Base-by-base conservation (phyloP, 306 rosid species). In the Quercus parvula region DNA sequence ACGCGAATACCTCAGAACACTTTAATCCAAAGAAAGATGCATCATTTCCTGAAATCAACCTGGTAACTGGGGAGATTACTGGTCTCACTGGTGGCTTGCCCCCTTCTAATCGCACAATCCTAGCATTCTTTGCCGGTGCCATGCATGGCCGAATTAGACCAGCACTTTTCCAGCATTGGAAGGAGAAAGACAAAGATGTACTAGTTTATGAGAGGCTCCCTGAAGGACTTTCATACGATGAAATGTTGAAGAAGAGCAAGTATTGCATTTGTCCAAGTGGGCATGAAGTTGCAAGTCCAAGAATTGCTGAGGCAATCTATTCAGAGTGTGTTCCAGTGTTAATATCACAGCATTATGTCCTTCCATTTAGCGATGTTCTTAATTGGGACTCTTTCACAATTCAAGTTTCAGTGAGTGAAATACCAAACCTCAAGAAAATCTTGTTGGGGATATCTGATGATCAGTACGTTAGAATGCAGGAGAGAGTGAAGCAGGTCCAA, bases 21-120 rank as follows among this genome's bases (percentile, higher is more conserved):
- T 90, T 90, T 82, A 88, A 90, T 63, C 91, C 94, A 1, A 79
- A 75, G 84, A 90, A 90, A 85, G 94, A 90, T 70, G 94, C 92
- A 57, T 88, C 94, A 22, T 78, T 90, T 71, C 92, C 92, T 5
- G 90, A 90, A 79, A 88, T 90, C 73, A 85, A 90, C 78, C 77
- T 90, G 4, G 19, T 44, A 64, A 79, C 80, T 15, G 90, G 92
- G 20, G 84, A 84, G 13, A 81, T 79, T 33, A 79, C 27, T 7
- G 74, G 78, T 38, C 80, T 88, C 20, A 27, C 59, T 28, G 90
- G 88, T 7, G 89, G 89, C 56, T 70, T 77, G 30, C 86, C 87
- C 0, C 28, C 56, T 6, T 33, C 75, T 13, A 73, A 83, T 33
- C 75, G 90, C 58, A 79, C 85, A 38, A 59, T 57, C 56, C 74